phyloP scores from a whole-genome alignment of 73 alveolate species.

The Tetrahymena borealis region DNA sequence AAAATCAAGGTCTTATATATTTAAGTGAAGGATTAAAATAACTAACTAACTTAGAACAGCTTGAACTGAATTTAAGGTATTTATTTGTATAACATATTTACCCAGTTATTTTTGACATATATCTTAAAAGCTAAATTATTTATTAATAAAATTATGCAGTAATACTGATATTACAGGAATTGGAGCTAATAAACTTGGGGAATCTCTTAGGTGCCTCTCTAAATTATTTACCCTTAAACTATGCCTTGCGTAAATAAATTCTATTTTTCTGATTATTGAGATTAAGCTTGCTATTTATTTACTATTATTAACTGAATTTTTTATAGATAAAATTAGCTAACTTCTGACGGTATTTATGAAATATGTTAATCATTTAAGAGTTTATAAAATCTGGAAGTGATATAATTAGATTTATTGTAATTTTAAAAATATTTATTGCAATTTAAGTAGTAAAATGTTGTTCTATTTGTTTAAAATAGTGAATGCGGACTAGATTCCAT shows the following conservation, averaged over 20 bases:
- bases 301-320: too few species aligned
- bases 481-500: background rate
- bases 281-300: too few species aligned
- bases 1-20: background rate
- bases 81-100: background rate
- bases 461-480: background rate
- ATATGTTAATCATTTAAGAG: too few species aligned
- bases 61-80: background rate
- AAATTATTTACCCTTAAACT: background rate
- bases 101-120: too few species aligned
- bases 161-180: background rate
- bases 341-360: too few species aligned
- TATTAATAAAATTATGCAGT: background rate
- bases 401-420: too few species aligned
- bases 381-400: too few species aligned
- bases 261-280: background rate
- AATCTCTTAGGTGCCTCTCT: background rate
- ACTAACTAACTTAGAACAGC: background rate
- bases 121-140: background rate
- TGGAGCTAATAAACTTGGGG: background rate
- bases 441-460: too few species aligned
- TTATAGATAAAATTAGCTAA: too few species aligned
- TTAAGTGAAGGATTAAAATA: background rate
- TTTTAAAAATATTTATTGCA: too few species aligned
- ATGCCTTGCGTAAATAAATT: background rate